Evolutionary conservation across 2,329 filamentous ascomycete genomes (phyloP), one percentile per base, ranked within the genome.

Genomic region (Aureobasidium sp.): DNA sequence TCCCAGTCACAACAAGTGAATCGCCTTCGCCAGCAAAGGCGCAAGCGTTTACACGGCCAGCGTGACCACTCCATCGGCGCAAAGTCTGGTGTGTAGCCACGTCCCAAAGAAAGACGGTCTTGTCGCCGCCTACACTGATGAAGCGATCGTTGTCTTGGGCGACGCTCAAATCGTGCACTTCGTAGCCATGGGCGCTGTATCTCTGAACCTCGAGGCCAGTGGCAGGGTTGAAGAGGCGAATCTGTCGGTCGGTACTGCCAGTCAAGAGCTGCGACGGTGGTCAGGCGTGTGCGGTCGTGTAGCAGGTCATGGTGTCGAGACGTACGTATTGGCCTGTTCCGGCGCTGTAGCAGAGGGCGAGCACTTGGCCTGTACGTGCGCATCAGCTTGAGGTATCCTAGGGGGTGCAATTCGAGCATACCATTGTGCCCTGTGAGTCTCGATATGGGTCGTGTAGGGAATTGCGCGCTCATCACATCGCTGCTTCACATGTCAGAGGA

Each of bases 41-140:
- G 4, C 93, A 89, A 49, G 85, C 82, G 72, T 97, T 95, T 61
- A 97, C 81, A 36, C 91, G 80, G 0, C 87, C 88, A 44, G 81
- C 66, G 62, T 81, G 82, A 27, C 82, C 82, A 21, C 81, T 80
- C 74, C 93, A 94, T 32, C 94, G 82, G 27, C 90, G 83, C 30
- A 89, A 77, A 4, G 93, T 96, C 67, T 84, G 81, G 21, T 89
- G 91, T 3, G 86, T 88, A 50, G 87, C 81, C 0, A 97, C 94
- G 74, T 99, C 94, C 94, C 94, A 97, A 5, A 97, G 81, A 71
- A 97, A 97, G 0, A 96, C 91, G 64, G 84, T 82, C 68, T 93
- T 89, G 77, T 99, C 94, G 63, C 94, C 94, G 67, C 94, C 94
- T 1, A 85, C 34, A n/a, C 87, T 92, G 10, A 86, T 87, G 73